phyloP scores from a whole-genome alignment of 2,329 filamentous ascomycete genomes.

The Chaetomiaceae sp. region DNA sequence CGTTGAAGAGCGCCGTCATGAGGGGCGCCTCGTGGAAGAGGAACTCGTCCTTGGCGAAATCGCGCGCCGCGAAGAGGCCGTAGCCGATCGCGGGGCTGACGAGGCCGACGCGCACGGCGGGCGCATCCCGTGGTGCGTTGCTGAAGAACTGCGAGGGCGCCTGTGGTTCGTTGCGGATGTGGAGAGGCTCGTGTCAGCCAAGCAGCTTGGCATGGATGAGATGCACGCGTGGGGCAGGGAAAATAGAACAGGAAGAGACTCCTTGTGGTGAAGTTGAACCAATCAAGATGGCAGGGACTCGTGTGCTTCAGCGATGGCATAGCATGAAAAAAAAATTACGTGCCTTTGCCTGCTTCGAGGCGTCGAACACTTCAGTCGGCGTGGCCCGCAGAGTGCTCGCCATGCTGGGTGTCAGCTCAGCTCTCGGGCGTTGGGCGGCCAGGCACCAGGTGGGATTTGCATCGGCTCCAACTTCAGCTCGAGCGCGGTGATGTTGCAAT shows the following conservation, averaged over 20 bases:
- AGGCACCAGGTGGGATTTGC: background rate
- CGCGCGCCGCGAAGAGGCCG: constrained; percentile 27
- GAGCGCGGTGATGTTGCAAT: no score
- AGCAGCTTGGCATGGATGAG: no score
- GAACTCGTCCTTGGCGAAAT: constrained; percentile 21
- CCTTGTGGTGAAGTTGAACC: no score
- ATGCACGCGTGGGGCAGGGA: background rate
- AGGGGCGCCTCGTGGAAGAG: constrained; percentile 26
- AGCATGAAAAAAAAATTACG: background rate
- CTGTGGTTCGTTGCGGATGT: constrained; percentile 4
- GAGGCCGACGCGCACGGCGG: constrained; percentile 17
- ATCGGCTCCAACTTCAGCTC: constrained; percentile 7
- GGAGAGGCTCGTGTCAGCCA: background rate
- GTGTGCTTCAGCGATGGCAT: no score
- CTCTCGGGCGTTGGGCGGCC: constrained; percentile 1
- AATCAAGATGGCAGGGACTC: background rate
- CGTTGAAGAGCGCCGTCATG: constrained; percentile 23
- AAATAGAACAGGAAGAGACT: no score
- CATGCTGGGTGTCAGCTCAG: constrained; percentile 18
- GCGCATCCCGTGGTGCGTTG: constrained; percentile 10
- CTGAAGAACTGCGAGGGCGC: constrained; percentile 7
- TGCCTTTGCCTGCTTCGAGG: constrained; percentile 17
- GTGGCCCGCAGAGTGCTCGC: constrained; percentile 2
- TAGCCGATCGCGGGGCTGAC: constrained; percentile 24
- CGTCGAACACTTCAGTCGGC: constrained; percentile 12